Base-by-base conservation (phyloP, 2,329 filamentous ascomycete genomes). In the Zymoseptoria brevis region DNA sequence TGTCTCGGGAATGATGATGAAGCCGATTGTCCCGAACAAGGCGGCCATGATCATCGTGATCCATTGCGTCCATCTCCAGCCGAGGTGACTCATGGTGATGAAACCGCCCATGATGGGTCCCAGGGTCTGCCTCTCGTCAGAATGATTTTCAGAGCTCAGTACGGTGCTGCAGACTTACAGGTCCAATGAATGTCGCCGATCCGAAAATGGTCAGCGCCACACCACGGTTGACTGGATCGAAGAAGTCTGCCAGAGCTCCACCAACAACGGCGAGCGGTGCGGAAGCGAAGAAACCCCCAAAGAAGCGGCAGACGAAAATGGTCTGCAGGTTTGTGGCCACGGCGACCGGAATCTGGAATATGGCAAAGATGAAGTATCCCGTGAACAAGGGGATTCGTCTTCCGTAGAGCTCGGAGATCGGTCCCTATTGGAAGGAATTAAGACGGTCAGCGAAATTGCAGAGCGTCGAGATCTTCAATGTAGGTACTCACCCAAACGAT, bases 291-390 rank as follows among this genome's bases (percentile, higher is more conserved):
- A 81, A 66, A 1, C 82, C 82, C 1, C 75, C 76, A 19, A 84
- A 74, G 66, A 84, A 84, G 1, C 82, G 77, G 57, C 75, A 79
- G 19, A 84, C 61, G 68, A 84, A 74, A 60, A 84, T 78, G 0
- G 81, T 83, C 51, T 81, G 64, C 1, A 83, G 56, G 63, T 83
- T 82, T 53, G 77, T 74, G 0, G 81, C 80, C 1, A 81, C 77
- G 0, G 79, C 81, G 6, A 82, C 78, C 0, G 80, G 78, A 53
- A 84, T 80, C 56, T 83, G 77, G 62, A 83, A 83, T 54, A 84
- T 77, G 3, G 75, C 74, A 61, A 83, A 82, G 45, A 76, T 59
- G 22, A 73, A 66, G 66, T 69, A 13, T 9, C 62, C 62, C 16
- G 57, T 30, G 55, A 66, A 64, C 1, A 66, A 57, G 2, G 80